Base-by-base conservation (phyloP, 768 basidiomycete genomes). In the Panaeolus papilionaceus region DNA sequence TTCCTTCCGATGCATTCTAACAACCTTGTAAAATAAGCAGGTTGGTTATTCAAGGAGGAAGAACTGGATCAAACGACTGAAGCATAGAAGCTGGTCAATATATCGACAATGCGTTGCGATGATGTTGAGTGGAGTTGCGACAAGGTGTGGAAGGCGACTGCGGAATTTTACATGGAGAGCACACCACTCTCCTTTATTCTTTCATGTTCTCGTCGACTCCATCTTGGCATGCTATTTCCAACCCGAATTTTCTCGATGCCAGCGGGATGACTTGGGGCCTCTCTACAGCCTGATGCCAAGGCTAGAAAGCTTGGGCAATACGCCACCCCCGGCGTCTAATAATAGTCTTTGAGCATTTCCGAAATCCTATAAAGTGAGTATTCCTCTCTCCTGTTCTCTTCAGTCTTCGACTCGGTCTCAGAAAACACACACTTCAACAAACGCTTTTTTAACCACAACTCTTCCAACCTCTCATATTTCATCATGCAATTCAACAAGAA, bases 401-500 rank as follows among this genome's bases (percentile, higher is more conserved):
- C 67, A 69, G 70, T 71, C 67, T 64, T 61, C 64, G 33, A 69
- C 47, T 51, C 20, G 47, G 20, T 51, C 47, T 26, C 18, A 16
- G 1, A 47, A 20, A n/a, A 47, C 14, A 14, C 37, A 39, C 40
- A 44, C 38, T 64, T 11, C 9, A 44, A 44, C 42, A 44, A 44
- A 14, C 42, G 16, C 1, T 16, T 16, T 14, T 18, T 44, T 3
- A 44, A 16, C 1, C 18, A 18, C 39, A 10, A 40, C 9, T 14
- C 14, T 40, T 40, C 39, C 14, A 10, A 45, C 45, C 67, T 66
- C 28, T 51, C 54, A 28, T 16, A 63, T 58, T 65, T 65, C 66
- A 62, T 63, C 64, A 80, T 80, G 79, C 76, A 79, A 42, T 78
- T 79, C 77, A 77, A 72, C 75, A 77, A 77, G 70, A 77, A 74